Evolutionary conservation across 495 filamentous ascomycete species (phyloP).

Genomic region (Aspergillus conjunctus): DNA sequence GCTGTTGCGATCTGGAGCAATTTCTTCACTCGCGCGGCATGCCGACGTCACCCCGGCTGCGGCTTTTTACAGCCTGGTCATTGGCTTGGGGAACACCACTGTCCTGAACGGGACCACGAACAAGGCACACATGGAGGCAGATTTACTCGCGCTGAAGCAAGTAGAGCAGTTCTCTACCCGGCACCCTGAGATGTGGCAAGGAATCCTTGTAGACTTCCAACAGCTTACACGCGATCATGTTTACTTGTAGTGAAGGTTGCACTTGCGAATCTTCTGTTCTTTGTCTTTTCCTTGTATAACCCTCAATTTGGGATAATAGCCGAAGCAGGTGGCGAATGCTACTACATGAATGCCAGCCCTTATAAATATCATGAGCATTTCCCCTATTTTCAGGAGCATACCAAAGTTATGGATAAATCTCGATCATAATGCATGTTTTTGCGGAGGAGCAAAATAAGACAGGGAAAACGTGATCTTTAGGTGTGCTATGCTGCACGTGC

Average conservation of each 20-base stretch:
- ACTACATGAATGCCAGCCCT: too few species aligned
- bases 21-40: conserved; percentile 53
- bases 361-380: too few species aligned
- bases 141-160: conserved; percentile 57
- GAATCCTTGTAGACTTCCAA: conserved; percentile 49
- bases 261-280: background rate
- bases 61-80: conserved; percentile 68
- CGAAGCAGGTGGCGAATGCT: too few species aligned
- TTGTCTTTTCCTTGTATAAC: too few species aligned
- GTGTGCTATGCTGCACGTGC: conserved; percentile 8
- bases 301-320: too few species aligned
- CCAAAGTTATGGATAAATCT: too few species aligned
- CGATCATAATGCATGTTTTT: background rate
- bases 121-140: conserved; percentile 62
- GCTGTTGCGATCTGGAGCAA: conserved; percentile 53
- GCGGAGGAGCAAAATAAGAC: too few species aligned
- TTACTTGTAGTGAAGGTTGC: conserved; percentile 1
- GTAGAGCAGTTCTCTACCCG: conserved; percentile 51
- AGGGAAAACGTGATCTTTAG: background rate
- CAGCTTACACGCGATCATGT: conserved; percentile 47
- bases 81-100: conserved; percentile 58
- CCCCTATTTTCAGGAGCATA: too few species aligned
- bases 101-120: conserved; percentile 74
- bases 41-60: conserved; percentile 50
- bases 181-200: conserved; percentile 48